Conservation (phyloP, 192 early-diverging fungal genomes). For the Kickxella alabastrina region DNA sequence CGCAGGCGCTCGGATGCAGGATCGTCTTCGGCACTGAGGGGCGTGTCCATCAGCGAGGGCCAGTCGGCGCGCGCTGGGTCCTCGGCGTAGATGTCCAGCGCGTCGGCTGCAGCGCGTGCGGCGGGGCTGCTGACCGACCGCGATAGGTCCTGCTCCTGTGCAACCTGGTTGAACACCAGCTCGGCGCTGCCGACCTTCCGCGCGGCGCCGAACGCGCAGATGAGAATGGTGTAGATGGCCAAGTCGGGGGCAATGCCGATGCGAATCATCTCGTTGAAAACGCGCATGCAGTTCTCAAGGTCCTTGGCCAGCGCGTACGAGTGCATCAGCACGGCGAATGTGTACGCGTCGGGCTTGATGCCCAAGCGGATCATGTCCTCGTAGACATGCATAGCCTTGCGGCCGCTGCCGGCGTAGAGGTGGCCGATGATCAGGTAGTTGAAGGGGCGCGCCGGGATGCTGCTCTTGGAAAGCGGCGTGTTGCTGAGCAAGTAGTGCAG, state of each 20-base stretch:
- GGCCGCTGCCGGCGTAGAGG: conserved; percentile 53
- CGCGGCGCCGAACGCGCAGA: conserved; percentile 28
- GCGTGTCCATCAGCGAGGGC: not conserved
- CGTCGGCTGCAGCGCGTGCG: conserved; percentile 1
- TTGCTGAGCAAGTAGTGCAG: conserved; percentile 23
- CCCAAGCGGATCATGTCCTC: conserved; percentile 77
- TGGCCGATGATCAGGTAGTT: conserved; percentile 43
- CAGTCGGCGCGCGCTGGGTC: conserved; percentile 7
- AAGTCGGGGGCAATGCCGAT: conserved; percentile 40
- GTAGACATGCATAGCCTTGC: conserved; percentile 68
- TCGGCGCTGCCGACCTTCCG: conserved; percentile 21
- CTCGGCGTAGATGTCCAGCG: conserved; percentile 30
- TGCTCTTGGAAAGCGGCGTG: conserved; percentile 21
- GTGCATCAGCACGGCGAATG: conserved; percentile 76
- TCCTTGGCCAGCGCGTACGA: conserved; percentile 72
- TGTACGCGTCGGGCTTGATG: conserved; percentile 68
- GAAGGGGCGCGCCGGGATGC: conserved; percentile 43
- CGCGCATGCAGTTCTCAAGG: conserved; percentile 59
- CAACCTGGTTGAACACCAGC: conserved; percentile 33
- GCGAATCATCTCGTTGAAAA: conserved; percentile 61
- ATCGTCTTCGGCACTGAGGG: conserved; percentile 1
- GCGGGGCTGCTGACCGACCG: conserved; percentile 2
- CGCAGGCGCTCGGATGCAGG: conserved; percentile 15
- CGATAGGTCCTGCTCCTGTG: conserved; percentile 32
- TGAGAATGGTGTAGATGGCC: conserved; percentile 47